phyloP scores from a whole-genome alignment of 1,284 basidiomycete genomes.

The Exobasidium cylindrosporum region DNA sequence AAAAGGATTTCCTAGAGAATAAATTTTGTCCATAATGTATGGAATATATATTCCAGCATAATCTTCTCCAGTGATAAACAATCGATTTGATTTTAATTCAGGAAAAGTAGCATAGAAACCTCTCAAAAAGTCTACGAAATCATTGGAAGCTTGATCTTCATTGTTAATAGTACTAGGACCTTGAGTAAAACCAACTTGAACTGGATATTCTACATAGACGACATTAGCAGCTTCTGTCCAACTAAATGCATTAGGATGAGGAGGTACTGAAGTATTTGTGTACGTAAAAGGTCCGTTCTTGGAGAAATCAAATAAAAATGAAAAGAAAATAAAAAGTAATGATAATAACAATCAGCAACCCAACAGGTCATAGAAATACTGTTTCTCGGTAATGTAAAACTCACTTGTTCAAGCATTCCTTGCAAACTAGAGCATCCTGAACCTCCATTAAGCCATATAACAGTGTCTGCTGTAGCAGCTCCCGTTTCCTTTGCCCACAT shows the following conservation, averaged over 20 bases:
- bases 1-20: background rate
- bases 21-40: background rate
- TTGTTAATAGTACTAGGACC: background rate
- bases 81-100: background rate
- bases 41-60: background rate
- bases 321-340: no score
- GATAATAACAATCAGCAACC: no score
- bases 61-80: background rate
- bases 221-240: background rate
- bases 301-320: no score
- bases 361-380: no score
- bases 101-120: background rate
- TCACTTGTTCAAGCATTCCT: background rate
- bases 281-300: background rate
- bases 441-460: constrained; percentile 7
- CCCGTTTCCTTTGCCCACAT: background rate
- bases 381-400: no score
- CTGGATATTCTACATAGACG: background rate
- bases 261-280: background rate
- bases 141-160: background rate
- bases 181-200: background rate
- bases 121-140: background rate
- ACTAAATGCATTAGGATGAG: background rate
- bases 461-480: background rate
- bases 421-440: background rate